Evolutionary conservation across 148 eudicot species (phyloP), one percentile per base, ranked within the genome.

Genomic region (Chenopodium album): DNA sequence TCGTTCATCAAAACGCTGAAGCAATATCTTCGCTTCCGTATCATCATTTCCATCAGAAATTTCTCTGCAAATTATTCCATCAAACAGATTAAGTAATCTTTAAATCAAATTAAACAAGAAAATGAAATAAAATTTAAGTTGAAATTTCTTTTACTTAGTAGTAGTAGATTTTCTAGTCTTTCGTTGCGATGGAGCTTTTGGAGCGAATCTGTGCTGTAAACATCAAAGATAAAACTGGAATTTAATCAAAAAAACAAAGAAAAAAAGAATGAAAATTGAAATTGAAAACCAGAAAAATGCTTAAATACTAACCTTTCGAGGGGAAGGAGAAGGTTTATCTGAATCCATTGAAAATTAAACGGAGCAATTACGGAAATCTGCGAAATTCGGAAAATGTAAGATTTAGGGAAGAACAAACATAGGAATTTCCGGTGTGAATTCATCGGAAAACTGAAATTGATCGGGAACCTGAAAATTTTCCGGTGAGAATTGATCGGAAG

Each of bases 161-260:
- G 84, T 78, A 67, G 66, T 19, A 31, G 77, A 7, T 63, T 69
- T 54, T 76, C 73, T 85, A 11, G 71, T 23, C 60, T 75, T 76
- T 81, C 88, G 82, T 83, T 76, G 86, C 71, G 85, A 32, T 72
- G 85, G 88, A 32, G 70, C 59, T 76, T 85, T 91, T 29, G 91
- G 93, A n/a, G 75, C 4, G 75, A 86, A 89, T 66, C 67, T 87
- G 4, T 48, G 66, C 91, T 89, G 84, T 69, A 37, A 54, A 83
- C 19, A 75, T 56, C 5, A 48, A 10, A 46, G 46, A 68, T 46
- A 5, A 28, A 16, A 67, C 7, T 32, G 7, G 7, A 1, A 20
- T 62, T 62, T 20, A n/a, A 1, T 19, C 1, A 31, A 34, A 41
- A 5, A 41, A 41, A 41, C 7, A 41, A 41, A 41, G 44, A 41